These are phyloP conservation scores for Phyllosticta citribraziliensis DNA, from an alignment of 2,329 filamentous ascomycete genomes.

Conservation along the genomic window DNA sequence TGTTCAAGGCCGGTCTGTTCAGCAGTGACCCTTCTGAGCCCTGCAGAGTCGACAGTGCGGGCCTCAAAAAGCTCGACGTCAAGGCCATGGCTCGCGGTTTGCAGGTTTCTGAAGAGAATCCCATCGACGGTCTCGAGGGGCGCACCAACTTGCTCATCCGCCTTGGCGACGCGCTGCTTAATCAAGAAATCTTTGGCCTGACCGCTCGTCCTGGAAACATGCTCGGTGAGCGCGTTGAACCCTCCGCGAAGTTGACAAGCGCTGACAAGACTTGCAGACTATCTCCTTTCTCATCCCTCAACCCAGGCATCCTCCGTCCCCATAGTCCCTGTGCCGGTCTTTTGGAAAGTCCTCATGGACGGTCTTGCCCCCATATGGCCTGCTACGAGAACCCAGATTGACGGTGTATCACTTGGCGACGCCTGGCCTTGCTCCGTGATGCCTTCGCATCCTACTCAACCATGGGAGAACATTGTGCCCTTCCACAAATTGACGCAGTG, in stretches of 20 bases:
- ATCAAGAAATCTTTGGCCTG: slow-evolving; percentile 73
- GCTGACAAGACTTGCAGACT: slow-evolving; percentile 49
- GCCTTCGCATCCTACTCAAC: slow-evolving; percentile 59
- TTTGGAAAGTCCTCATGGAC: slow-evolving; percentile 87
- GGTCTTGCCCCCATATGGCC: slow-evolving; percentile 86
- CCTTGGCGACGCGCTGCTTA: slow-evolving; percentile 66
- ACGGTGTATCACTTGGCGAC: slow-evolving; percentile 80
- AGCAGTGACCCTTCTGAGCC: slow-evolving; percentile 74
- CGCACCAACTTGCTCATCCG: slow-evolving; percentile 69
- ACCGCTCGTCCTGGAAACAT: slow-evolving; percentile 86
- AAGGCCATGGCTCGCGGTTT: slow-evolving; percentile 69
- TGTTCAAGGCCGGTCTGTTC: slow-evolving; percentile 90
- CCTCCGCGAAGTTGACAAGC: not conserved
- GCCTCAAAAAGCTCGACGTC: slow-evolving; percentile 62
- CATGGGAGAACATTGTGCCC: slow-evolving; percentile 74
- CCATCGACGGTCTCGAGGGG: slow-evolving; percentile 75
- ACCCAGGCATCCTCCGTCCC: slow-evolving; percentile 83
- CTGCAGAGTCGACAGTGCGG: slow-evolving; percentile 80
- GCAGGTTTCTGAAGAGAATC: slow-evolving; percentile 73
- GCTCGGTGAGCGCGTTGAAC: slow-evolving; percentile 53
- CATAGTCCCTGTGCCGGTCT: slow-evolving; percentile 73
- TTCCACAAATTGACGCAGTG: slow-evolving; percentile 95
- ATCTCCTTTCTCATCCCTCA: slow-evolving; percentile 82
- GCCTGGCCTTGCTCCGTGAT: slow-evolving; percentile 86
- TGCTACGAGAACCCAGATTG: slow-evolving; percentile 70